Conservation (phyloP, 83 land plant species). For the Thuja plicata region DNA sequence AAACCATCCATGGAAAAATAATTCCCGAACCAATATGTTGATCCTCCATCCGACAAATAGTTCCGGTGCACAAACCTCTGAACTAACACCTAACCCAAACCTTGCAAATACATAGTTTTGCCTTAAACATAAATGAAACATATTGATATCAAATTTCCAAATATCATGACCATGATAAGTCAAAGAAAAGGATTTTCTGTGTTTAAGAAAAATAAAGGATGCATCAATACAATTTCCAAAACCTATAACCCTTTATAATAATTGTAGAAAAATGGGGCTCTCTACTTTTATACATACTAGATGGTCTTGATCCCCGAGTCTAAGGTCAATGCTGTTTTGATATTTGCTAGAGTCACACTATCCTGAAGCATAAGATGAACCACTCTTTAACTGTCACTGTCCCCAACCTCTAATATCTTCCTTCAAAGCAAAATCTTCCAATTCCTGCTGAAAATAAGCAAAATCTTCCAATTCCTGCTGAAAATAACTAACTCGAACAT, state of each 20-base stretch:
- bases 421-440: not conserved
- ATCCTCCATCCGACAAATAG: constrained; percentile 6
- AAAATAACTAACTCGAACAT: not conserved
- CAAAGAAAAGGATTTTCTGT: not conserved
- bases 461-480: no score
- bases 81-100: not conserved
- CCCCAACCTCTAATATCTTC: not conserved
- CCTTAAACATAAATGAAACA: not conserved
- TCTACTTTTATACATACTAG: not conserved
- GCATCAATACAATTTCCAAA: not conserved
- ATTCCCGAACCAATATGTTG: not conserved
- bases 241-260: not conserved
- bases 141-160: not conserved
- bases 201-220: no score
- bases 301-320: not conserved
- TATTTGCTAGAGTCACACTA: not conserved
- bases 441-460: not conserved
- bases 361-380: constrained; percentile 11
- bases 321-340: not conserved
- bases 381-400: not conserved
- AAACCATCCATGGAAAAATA: constrained; percentile 1
- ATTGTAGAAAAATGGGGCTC: not conserved
- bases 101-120: not conserved
- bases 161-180: not conserved
- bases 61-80: not conserved